phyloP scores from a whole-genome alignment of 441 rosid genomes.

The Pelargonium fulgidum region DNA sequence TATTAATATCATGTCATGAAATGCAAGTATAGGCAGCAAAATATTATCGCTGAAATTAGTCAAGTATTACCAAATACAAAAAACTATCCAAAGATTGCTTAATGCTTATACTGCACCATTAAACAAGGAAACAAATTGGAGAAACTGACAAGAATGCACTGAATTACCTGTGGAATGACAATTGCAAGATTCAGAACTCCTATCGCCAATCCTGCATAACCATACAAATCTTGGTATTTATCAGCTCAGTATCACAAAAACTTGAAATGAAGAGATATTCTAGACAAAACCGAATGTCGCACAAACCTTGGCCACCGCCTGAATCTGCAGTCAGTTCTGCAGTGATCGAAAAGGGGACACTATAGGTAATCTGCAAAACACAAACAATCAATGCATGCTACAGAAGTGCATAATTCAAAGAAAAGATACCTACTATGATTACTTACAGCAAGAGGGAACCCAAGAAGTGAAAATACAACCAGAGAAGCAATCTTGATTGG shows the following conservation, averaged over 20 bases:
- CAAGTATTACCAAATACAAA: too few relatives aligned
- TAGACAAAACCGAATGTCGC: constrained; percentile 14
- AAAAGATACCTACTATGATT: background rate
- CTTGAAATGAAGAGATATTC: constrained; percentile 12
- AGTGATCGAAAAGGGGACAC: constrained; percentile 88
- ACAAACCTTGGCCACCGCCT: constrained; percentile 91
- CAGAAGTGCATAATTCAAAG: background rate
- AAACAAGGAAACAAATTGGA: too few relatives aligned
- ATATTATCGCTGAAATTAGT: too few relatives aligned
- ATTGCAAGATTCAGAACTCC: constrained; percentile 92
- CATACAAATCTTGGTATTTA: constrained; percentile 11
- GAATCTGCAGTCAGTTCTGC: constrained; percentile 93
- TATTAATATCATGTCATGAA: too few relatives aligned
- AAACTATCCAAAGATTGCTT: too few relatives aligned
- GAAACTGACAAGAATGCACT: constrained; percentile 1
- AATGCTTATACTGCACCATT: too few relatives aligned
- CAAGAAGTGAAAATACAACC: constrained; percentile 76
- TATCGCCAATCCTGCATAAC: constrained; percentile 74
- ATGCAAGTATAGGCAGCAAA: too few relatives aligned
- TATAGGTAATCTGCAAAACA: constrained; percentile 68
- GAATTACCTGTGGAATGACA: constrained; percentile 74
- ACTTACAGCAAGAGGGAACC: constrained; percentile 94
- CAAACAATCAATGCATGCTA: constrained; percentile 12
- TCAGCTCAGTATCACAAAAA: constrained; percentile 10
- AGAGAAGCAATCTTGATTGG: constrained; percentile 63